phyloP scores from a whole-genome alignment of 768 basidiomycete species.

The button mushroom (Agaricus bisporus) region DNA sequence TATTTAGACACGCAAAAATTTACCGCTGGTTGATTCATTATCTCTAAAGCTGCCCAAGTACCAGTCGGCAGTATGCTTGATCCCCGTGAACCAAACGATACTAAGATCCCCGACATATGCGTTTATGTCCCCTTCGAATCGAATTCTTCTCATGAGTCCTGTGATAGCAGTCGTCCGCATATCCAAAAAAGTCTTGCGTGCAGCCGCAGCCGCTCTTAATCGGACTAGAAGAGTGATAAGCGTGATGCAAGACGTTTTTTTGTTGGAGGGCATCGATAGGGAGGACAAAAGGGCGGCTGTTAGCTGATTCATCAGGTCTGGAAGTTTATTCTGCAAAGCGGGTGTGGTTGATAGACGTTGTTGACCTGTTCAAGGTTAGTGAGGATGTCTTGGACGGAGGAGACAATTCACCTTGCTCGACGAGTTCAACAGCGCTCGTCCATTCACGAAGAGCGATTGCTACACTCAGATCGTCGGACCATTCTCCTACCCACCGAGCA shows the following conservation, averaged over 20 bases:
- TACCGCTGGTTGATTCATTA: slow-evolving; percentile 89
- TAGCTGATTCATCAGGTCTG: slow-evolving; percentile 60
- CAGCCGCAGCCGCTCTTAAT: slow-evolving; percentile 70
- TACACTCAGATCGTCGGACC: slow-evolving; percentile 87
- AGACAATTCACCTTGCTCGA: slow-evolving; percentile 66
- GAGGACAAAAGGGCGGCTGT: slow-evolving; percentile 65
- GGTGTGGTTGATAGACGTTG: slow-evolving; percentile 53
- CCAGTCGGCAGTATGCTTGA: slow-evolving; percentile 98
- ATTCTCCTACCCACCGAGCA: slow-evolving; percentile 83
- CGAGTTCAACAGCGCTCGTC: slow-evolving; percentile 77
- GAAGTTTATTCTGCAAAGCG: slow-evolving; percentile 50
- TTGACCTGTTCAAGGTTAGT: slow-evolving; percentile 39
- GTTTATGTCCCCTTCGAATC: slow-evolving; percentile 83
- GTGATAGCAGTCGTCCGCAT: slow-evolving; percentile 73
- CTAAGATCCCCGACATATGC: slow-evolving; percentile 85
- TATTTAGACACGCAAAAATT: slow-evolving; percentile 22
- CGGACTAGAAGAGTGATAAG: slow-evolving; percentile 71
- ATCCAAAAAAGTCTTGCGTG: slow-evolving; percentile 75
- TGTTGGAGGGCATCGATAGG: slow-evolving; percentile 68
- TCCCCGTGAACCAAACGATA: slow-evolving; percentile 85
- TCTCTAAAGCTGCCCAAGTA: slow-evolving; percentile 94
- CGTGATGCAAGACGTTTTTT: slow-evolving; percentile 67
- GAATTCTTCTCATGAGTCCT: slow-evolving; percentile 77
- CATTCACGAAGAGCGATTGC: slow-evolving; percentile 87
- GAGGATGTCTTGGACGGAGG: neutral